These are phyloP conservation scores for Fusarium palustre DNA, from an alignment of 2,329 filamentous ascomycete genomes.

Conservation along the genomic window DNA sequence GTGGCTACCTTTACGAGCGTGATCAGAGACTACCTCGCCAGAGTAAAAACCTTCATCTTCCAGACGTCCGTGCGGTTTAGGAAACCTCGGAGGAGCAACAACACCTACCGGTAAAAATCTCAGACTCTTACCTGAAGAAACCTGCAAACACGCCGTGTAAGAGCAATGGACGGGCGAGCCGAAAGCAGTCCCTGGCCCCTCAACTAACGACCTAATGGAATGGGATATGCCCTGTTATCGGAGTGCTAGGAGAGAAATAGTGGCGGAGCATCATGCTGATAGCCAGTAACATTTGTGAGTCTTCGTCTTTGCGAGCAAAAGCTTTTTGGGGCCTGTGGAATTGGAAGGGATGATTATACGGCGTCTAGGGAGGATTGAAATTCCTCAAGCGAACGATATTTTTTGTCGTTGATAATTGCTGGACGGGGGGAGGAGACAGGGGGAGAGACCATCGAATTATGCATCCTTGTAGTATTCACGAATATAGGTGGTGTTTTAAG, in stretches of 20 bases:
- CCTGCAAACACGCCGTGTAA: conserved; percentile 21
- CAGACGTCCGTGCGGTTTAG: conserved; percentile 51
- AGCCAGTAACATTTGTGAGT: conserved; percentile 38
- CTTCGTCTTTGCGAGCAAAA: conserved; percentile 47
- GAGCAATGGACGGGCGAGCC: conserved; percentile 14
- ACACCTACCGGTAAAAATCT: conserved; percentile 31
- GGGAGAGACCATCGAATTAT: conserved; percentile 33
- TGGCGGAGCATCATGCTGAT: conserved; percentile 18
- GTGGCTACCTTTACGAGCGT: conserved; percentile 88
- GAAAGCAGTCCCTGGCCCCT: neutral
- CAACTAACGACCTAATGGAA: conserved; percentile 11
- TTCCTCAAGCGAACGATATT: conserved; percentile 42
- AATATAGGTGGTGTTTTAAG: conserved; percentile 21
- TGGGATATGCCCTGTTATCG: conserved; percentile 8
- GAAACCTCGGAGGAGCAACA: conserved; percentile 36
- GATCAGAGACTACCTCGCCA: conserved; percentile 79
- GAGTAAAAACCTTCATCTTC: conserved; percentile 56
- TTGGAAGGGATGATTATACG: conserved; percentile 42
- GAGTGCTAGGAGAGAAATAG: conserved; percentile 15
- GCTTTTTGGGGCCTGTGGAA: conserved; percentile 40
- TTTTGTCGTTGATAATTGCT: conserved; percentile 43
- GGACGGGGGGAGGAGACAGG: neutral
- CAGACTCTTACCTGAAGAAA: conserved; percentile 7
- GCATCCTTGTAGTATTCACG: conserved; percentile 40
- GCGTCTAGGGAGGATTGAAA: conserved; percentile 46